A percentile compares a stretch with the other conserved stretches of the same genome.
Evolutionary conservation across 345 rosid genomes (phyloP).

Genomic region (Brassica incana): DNA sequence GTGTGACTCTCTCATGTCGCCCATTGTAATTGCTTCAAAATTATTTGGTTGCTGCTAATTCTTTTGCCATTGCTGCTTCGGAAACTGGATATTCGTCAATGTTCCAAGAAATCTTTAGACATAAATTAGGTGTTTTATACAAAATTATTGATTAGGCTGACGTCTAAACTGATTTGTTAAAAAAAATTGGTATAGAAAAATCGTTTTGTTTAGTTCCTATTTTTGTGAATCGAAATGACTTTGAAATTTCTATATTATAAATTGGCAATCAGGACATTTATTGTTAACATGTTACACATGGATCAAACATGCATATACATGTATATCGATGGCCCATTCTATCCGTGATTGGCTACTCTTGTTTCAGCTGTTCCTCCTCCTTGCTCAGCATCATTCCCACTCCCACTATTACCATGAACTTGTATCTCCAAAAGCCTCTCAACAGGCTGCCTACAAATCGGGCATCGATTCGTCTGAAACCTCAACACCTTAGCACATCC

Average conservation of each 20-base stretch:
- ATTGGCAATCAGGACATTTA: constrained; percentile 19
- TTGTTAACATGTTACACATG: constrained; percentile 19
- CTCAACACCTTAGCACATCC: constrained; percentile 92
- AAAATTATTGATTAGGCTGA: no score
- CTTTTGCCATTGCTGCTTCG: background rate
- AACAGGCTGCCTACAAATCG: constrained; percentile 93
- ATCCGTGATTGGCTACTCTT: constrained; percentile 24
- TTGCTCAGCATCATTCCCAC: constrained; percentile 26
- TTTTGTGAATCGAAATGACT: background rate
- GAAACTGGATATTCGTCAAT: constrained; percentile 27
- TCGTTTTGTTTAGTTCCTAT: no score
- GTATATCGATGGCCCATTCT: background rate
- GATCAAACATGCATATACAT: constrained; percentile 12
- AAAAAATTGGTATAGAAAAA: no score
- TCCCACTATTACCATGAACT: constrained; percentile 48
- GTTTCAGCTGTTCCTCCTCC: constrained; percentile 31
- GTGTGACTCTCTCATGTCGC: constrained; percentile 31
- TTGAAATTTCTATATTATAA: constrained; percentile 28
- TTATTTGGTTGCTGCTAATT: background rate
- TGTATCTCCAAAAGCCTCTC: constrained; percentile 93
- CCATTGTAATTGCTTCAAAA: constrained; percentile 52
- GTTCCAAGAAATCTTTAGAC: no score
- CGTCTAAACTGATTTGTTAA: no score
- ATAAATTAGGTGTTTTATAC: no score
- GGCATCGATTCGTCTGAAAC: constrained; percentile 86